phyloP scores from a whole-genome alignment of 331 rosid genomes.

The Prunus yedoensis region DNA sequence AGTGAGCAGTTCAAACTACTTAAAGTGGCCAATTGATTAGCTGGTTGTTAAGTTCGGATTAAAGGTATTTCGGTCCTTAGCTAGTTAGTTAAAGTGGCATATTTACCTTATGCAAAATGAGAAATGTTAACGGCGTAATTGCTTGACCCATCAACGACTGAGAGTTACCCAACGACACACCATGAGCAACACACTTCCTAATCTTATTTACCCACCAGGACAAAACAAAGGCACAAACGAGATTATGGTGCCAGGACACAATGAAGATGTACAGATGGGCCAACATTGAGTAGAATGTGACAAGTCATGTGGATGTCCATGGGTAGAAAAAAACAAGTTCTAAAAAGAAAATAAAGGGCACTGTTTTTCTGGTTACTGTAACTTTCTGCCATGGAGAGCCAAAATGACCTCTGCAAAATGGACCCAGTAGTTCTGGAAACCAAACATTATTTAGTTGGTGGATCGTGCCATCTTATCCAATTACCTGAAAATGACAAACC shows the following conservation, averaged over 20 bases:
- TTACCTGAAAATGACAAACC: constrained; percentile 8
- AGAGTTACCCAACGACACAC: too few relatives aligned
- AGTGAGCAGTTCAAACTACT: background rate
- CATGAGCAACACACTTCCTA: background rate
- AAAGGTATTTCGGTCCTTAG: background rate
- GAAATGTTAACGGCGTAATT: too few relatives aligned
- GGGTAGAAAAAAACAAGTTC: background rate
- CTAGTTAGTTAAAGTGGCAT: too few relatives aligned
- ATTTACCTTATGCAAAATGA: too few relatives aligned
- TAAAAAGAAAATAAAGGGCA: background rate
- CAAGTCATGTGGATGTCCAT: constrained; percentile 4
- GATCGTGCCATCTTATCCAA: constrained; percentile 26
- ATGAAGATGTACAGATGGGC: background rate
- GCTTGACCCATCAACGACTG: too few relatives aligned
- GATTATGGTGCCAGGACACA: background rate
- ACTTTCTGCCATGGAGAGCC: constrained; percentile 19
- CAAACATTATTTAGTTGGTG: constrained; percentile 16
- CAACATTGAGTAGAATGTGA: background rate
- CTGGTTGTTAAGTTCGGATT: background rate
- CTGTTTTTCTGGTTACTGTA: constrained; percentile 30
- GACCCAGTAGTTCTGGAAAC: constrained; percentile 23
- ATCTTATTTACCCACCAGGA: background rate
- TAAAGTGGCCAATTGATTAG: background rate
- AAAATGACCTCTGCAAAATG: constrained; percentile 10
- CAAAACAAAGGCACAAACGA: background rate